These are phyloP conservation scores for Aspergillus sp. DNA, from an alignment of 2,329 filamentous ascomycete genomes.

Conservation along the genomic window DNA sequence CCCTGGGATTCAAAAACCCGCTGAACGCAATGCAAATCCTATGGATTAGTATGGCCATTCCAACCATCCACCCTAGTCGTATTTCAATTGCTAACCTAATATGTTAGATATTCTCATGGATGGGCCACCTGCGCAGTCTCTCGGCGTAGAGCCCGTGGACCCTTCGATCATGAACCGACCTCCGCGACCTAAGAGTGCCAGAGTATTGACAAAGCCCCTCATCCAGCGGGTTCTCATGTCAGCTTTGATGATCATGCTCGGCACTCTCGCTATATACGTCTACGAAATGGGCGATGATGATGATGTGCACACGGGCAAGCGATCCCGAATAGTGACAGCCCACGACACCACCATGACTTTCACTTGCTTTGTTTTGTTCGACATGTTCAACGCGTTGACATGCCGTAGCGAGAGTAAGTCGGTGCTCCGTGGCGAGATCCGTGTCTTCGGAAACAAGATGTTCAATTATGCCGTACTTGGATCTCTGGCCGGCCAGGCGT, in stretches of 20 bases:
- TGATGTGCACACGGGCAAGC: conserved; percentile 36
- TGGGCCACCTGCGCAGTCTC: conserved; percentile 91
- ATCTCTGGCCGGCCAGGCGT: conserved; percentile 78
- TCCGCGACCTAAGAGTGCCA: conserved; percentile 80
- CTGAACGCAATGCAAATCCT: conserved; percentile 99
- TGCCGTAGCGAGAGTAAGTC: conserved; percentile 92
- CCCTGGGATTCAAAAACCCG: conserved; percentile 89
- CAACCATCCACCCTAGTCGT: too few relatives aligned
- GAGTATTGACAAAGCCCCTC: conserved; percentile 82
- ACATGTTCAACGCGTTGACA: conserved; percentile 98
- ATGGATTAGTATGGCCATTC: conserved; percentile 80
- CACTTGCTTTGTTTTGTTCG: conserved; percentile 97
- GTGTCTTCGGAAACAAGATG: conserved; percentile 80
- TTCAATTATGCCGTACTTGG: conserved; percentile 95
- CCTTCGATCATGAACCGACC: conserved; percentile 90
- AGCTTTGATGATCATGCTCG: conserved; percentile 84
- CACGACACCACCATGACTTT: conserved; percentile 99
- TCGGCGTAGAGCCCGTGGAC: conserved; percentile 93
- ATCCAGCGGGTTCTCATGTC: conserved; percentile 84
- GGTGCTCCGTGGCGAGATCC: conserved; percentile 79
- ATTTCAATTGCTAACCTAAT: conserved; percentile 24
- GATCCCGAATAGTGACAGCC: conserved; percentile 70
- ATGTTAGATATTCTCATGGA: conserved; percentile 95
- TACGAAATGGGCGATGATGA: conserved; percentile 79
- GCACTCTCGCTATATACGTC: conserved; percentile 87